A percentile compares a stretch with the other conserved stretches of the same genome.
These are phyloP conservation scores for Agrocybe chaxingu DNA, from an alignment of 768 basidiomycete genomes.

Conservation along the genomic window DNA sequence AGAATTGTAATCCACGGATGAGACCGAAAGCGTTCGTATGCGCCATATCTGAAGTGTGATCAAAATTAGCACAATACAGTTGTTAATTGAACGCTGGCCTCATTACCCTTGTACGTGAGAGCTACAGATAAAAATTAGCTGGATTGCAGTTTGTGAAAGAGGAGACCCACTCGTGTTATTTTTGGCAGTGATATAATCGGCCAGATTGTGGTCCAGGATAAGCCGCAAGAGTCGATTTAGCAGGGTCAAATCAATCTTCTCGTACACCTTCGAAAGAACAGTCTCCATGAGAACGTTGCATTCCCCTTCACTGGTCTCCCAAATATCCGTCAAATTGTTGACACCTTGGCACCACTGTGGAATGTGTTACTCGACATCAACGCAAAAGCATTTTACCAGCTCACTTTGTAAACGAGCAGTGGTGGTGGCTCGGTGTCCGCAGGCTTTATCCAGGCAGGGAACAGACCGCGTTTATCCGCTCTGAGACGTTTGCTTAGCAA, in stretches of 20 bases:
- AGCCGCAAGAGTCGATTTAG: conserved; percentile 94
- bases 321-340: conserved; percentile 96
- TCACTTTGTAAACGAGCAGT: conserved; percentile 87
- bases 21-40: conserved; percentile 97
- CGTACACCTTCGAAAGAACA: conserved; percentile 94
- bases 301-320: conserved; percentile 98
- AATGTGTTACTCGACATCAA: neutral
- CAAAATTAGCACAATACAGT: neutral
- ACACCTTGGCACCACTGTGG: conserved; percentile 93
- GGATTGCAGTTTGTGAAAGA: neutral
- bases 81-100: neutral
- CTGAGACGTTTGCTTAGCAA: conserved; percentile 21
- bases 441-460: conserved; percentile 99
- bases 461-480: conserved; percentile 95
- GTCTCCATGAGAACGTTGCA: conserved; percentile 99
- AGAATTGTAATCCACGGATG: conserved; percentile 97
- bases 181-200: conserved; percentile 98
- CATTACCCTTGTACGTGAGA: conserved; percentile 80
- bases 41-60: conserved; percentile 67
- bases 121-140: conserved; percentile 30
- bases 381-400: neutral
- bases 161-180: conserved; percentile 75
- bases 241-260: conserved; percentile 96
- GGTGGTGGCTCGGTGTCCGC: conserved; percentile 97
- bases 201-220: conserved; percentile 97